Conservation (phyloP, 1,284 basidiomycete species). For the Trametes versicolor region DNA sequence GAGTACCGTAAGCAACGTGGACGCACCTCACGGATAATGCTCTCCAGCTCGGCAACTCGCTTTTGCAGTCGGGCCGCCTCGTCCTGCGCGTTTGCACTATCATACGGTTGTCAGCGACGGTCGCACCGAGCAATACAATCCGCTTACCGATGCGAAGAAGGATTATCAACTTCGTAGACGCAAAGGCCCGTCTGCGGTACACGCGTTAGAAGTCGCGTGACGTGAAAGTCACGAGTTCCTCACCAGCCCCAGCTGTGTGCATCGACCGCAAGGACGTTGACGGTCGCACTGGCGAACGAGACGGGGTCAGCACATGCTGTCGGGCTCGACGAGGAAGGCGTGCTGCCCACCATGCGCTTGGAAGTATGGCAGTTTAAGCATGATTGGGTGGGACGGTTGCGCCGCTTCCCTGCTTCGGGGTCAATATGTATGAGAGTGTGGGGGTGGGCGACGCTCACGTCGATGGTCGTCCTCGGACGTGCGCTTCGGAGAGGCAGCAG, state of each 20-base stretch:
- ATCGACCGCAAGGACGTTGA: slow-evolving; percentile 76
- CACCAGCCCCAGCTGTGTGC: slow-evolving; percentile 78
- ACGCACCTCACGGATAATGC: slow-evolving; percentile 79
- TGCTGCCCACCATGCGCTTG: slow-evolving; percentile 78
- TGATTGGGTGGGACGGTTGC: slow-evolving; percentile 73
- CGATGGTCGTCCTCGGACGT: slow-evolving; percentile 47
- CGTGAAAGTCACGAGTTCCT: slow-evolving; percentile 25
- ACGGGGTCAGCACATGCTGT: slow-evolving; percentile 13
- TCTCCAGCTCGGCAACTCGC: slow-evolving; percentile 84
- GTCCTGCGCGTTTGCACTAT: slow-evolving; percentile 51
- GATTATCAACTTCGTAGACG: slow-evolving; percentile 87
- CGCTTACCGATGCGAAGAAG: slow-evolving; percentile 60
- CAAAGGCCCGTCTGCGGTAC: slow-evolving; percentile 75
- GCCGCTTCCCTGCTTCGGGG: slow-evolving; percentile 49
- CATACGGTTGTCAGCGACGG: slow-evolving; percentile 3
- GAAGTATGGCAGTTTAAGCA: slow-evolving; percentile 79
- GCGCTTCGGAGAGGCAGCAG: slow-evolving; percentile 39
- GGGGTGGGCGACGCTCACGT: slow-evolving; percentile 33
- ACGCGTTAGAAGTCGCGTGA: slow-evolving; percentile 3
- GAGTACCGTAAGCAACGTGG: slow-evolving; percentile 10
- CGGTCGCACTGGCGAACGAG: slow-evolving; percentile 64
- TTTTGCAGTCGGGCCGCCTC: slow-evolving; percentile 75
- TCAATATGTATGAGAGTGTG: slow-evolving; percentile 10
- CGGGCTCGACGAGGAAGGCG: slow-evolving; percentile 2
- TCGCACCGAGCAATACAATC: slow-evolving; percentile 4